These are phyloP conservation scores for Fusarium gaditjirri DNA, from an alignment of 2,329 filamentous ascomycete genomes.

Conservation along the genomic window DNA sequence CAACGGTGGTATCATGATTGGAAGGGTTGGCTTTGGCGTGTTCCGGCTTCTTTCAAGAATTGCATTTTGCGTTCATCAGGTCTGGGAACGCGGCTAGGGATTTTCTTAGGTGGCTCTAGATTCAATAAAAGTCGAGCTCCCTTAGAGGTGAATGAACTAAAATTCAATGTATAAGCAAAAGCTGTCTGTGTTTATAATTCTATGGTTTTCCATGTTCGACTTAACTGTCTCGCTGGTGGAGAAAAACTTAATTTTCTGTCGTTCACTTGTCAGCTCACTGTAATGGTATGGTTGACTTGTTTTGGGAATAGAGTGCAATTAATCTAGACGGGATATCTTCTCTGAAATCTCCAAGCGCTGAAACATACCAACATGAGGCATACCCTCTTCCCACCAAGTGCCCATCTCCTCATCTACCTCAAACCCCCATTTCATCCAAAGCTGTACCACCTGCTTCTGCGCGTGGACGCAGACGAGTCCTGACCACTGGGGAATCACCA, in stretches of 20 bases:
- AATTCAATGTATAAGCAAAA: slow-evolving; percentile 24
- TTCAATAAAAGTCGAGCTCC: slow-evolving; percentile 58
- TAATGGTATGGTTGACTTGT: neutral
- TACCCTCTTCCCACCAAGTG: slow-evolving; percentile 84
- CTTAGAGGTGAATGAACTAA: slow-evolving; percentile 52
- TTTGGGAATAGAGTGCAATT: slow-evolving; percentile 3
- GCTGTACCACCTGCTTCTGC: slow-evolving; percentile 70
- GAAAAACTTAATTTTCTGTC: neutral
- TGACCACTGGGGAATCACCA: slow-evolving; percentile 68
- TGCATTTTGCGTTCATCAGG: slow-evolving; percentile 59
- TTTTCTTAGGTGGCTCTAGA: slow-evolving; percentile 56
- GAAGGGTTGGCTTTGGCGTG: slow-evolving; percentile 56
- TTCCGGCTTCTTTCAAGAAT: slow-evolving; percentile 60
- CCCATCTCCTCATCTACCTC: slow-evolving; percentile 77
- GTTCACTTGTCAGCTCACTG: neutral
- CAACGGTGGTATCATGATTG: slow-evolving; percentile 49
- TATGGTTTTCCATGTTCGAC: neutral
- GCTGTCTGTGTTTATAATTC: slow-evolving; percentile 5
- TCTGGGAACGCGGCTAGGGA: slow-evolving; percentile 59
- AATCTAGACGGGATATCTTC: slow-evolving; percentile 43
- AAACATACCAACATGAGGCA: slow-evolving; percentile 88
- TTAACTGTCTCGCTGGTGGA: neutral
- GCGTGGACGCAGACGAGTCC: slow-evolving; percentile 85
- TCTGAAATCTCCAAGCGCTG: slow-evolving; percentile 54
- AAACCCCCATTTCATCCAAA: slow-evolving; percentile 81